Evolutionary conservation across 768 basidiomycete species (phyloP), one percentile per base, ranked within the genome.

Genomic region (Trametes sanguinea): DNA sequence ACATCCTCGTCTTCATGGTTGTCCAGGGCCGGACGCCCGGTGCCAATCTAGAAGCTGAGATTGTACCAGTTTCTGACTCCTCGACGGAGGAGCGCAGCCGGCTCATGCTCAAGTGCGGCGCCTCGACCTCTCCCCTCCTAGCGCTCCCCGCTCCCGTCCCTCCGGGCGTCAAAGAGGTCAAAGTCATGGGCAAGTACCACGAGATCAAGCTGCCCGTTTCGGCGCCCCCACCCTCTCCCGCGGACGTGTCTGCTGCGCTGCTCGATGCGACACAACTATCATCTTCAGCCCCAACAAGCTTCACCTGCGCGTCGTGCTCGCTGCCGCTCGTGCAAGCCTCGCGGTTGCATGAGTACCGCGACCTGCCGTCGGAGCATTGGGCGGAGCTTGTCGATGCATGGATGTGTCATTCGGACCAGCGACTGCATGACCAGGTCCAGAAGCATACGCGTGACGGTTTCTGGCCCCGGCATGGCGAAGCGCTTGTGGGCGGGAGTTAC

Each of bases 321-420:
- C 77, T 92, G 9, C 87, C 89, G 10, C 75, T 96, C 37, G 72
- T 81, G 13, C 81, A 88, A 40, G 75, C 81, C 0, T 74, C 83
- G 5, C 76, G 74, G 44, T 72, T 85, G 17, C 63, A 61, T 29
- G 77, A 75, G 47, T 98, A 91, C 73, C 84, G 87, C 42, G 95
- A 97, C 71, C 78, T 98, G 11, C 96, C 96, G 3, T 95, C 92
- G 4, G 95, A 98, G 71, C 90, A 98, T 68, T 98, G 96, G 96
- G 89, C 94, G 64, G 96, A 98, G 73, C 86, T 98, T 14, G 85
- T 98, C 17, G 96, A 98, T 64, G 90, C 95, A 6, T 98, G 96
- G 96, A 94, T 98, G 90, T 98, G 96, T 69, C 96, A 98, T 74
- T 74, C 86, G 8, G 94, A 97, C 69, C 94, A 96, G 76, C 86